Base-by-base conservation (phyloP, 305 asterid species). In the Salvia sclarea region DNA sequence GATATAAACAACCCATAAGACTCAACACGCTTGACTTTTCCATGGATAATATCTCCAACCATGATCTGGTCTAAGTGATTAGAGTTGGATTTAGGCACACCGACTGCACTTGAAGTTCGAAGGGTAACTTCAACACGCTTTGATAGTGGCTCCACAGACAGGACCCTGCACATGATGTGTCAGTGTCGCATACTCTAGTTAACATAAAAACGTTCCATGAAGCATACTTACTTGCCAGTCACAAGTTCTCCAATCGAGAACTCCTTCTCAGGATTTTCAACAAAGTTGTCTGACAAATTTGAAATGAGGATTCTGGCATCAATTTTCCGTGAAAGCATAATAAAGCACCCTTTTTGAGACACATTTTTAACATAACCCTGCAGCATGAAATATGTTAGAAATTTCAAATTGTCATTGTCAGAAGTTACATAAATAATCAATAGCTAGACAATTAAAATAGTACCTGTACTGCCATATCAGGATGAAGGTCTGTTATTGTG, bases 41-140 rank as follows among this genome's bases (percentile, higher is more conserved):
- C 99, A 68, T 85, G 80, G 69, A 94, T 71, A 58, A 84, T 71
- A 77, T 83, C 83, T 72, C 97, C 99, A 81, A 76, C 85, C 68
- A 61, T 28, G 53, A 94, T 63, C 71, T 74, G 81, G 73, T 75
- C 71, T 5, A 91, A 72, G 64, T 79, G 72, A 83, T 69, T 75
- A 56, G 78, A 6, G 61, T 72, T 87, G 12, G 81, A 76, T 80
- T 82, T 87, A 60, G 80, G 65, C 37, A 66, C 78, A 60, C 52
- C 48, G 40, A 1, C 49, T 41, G 80, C 77, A 75, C 52, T 80
- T 67, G 96, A 81, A 74, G 95, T 91, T 78, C 77, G 91, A 9
- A 94, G 95, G 64, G 90, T 82, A 61, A 91, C 90, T 82, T 91
- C 98, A 60, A 89, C 84, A 68, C 98, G 91, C 89, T 85, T 91